Percentiles rank a stretch among this genome's conserved stretches.
These are phyloP conservation scores for Triticum timopheevii DNA, from an alignment of 176 grass and related monocot species.

Conservation along the genomic window DNA sequence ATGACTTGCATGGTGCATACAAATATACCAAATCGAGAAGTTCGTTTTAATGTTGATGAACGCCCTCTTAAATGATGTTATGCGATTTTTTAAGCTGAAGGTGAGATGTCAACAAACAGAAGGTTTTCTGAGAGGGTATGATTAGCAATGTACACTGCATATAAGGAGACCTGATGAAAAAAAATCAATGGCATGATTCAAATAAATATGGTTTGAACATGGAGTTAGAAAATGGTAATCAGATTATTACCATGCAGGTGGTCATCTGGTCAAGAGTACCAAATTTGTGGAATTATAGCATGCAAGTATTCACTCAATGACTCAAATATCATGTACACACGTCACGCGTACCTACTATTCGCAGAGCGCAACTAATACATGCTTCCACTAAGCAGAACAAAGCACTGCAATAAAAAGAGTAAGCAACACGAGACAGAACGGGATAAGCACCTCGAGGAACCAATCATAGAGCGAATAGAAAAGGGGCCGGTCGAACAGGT, in stretches of 20 bases:
- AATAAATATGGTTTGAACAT: neutral
- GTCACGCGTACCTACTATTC: neutral
- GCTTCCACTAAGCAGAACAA: neutral
- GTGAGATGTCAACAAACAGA: neutral
- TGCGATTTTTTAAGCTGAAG: neutral
- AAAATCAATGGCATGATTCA: neutral
- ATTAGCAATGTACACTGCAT: neutral
- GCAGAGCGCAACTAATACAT: neutral
- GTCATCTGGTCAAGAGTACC: neutral
- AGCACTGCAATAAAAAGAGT: neutral
- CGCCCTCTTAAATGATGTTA: neutral
- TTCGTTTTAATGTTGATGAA: neutral
- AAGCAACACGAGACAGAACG: neutral
- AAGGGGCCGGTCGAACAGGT: constrained; percentile 87
- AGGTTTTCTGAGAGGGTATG: neutral
- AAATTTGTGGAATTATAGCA: neutral
- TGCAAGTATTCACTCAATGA: neutral
- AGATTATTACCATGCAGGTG: neutral
- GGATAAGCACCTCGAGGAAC: constrained; percentile 67
- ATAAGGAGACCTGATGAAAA: neutral
- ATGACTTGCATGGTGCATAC: neutral
- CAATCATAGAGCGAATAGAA: constrained; percentile 97
- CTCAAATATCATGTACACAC: no score
- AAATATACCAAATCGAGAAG: neutral
- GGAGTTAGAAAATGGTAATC: neutral